Conservation (phyloP, 1,284 basidiomycete species). For the Ganoderma sinense region DNA sequence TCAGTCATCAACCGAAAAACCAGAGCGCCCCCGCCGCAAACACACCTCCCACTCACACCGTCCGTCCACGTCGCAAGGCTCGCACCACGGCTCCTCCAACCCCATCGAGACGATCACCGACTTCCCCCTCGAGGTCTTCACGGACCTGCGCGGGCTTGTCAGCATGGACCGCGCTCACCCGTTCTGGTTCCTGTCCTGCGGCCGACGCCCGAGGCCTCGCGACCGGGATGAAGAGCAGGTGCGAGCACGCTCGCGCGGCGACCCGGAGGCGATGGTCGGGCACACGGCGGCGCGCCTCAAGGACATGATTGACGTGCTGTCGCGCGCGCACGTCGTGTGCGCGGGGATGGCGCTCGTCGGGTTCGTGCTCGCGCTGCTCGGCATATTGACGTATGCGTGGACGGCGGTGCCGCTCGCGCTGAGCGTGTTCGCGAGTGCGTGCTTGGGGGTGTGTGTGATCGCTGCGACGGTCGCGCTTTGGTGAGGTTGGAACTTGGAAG, state of each 20-base stretch:
- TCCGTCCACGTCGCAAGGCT: slow-evolving; percentile 12
- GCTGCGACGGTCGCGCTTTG: slow-evolving; percentile 33
- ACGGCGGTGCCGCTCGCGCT: slow-evolving; percentile 38
- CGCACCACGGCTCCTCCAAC: slow-evolving; percentile 9
- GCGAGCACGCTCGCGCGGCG: slow-evolving; percentile 6
- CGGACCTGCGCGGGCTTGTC: slow-evolving; percentile 28
- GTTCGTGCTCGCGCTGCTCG: slow-evolving; percentile 43
- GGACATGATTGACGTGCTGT: slow-evolving; percentile 41
- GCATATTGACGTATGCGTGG: slow-evolving; percentile 47
- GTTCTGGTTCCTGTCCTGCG: slow-evolving; percentile 23
- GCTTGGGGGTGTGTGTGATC: slow-evolving; percentile 37
- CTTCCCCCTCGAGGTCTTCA: slow-evolving; percentile 23
- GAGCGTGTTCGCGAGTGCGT: slow-evolving; percentile 43
- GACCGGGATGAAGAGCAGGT: neutral
- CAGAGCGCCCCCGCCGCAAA: slow-evolving; percentile 5
- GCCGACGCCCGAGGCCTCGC: neutral
- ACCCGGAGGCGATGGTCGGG: slow-evolving; percentile 20
- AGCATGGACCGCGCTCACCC: slow-evolving; percentile 26
- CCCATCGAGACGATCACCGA: slow-evolving; percentile 20
- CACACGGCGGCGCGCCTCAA: slow-evolving; percentile 24
- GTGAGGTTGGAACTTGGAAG: slow-evolving; percentile 22
- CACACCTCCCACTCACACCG: slow-evolving; percentile 9
- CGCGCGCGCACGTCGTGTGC: slow-evolving; percentile 42
- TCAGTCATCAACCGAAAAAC: slow-evolving; percentile 4
- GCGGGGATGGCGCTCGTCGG: slow-evolving; percentile 41